Percentiles rank a stretch among this genome's conserved stretches.
Conservation (phyloP, 2,329 filamentous ascomycete genomes). For the Botryosphaeria agaves region DNA sequence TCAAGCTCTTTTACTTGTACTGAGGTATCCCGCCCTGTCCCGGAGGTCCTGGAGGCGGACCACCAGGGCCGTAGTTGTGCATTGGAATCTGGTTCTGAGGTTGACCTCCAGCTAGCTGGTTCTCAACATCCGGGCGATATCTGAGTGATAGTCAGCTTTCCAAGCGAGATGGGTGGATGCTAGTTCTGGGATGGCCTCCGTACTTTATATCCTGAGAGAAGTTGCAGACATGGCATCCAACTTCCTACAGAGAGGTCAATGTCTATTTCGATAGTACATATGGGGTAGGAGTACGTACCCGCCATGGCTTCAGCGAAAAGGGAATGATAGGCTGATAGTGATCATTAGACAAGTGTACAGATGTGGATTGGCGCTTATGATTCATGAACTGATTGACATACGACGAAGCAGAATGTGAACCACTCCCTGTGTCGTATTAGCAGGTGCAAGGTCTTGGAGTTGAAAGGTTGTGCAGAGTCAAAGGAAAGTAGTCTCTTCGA, state of each 20-base stretch:
- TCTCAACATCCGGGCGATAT: slow-evolving; percentile 18
- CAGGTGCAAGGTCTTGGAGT: neutral
- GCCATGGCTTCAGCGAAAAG: slow-evolving; percentile 37
- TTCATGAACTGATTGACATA: slow-evolving; percentile 12
- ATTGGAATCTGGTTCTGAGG: slow-evolving; percentile 2
- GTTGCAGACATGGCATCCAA: slow-evolving; percentile 59
- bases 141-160: slow-evolving; percentile 1
- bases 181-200: neutral
- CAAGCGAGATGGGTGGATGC: neutral
- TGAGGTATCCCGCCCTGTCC: neutral
- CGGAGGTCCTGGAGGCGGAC: neutral
- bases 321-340: slow-evolving; percentile 49
- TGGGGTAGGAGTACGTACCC: slow-evolving; percentile 2
- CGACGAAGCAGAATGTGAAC: slow-evolving; percentile 68
- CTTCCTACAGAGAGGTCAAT: slow-evolving; percentile 30
- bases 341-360: no score
- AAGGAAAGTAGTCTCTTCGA: no score
- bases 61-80: slow-evolving; percentile 2
- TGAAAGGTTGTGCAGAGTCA: no score
- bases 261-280: neutral
- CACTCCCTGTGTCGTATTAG: slow-evolving; percentile 28
- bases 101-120: slow-evolving; percentile 7
- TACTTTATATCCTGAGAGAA: slow-evolving; percentile 45
- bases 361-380: no score
- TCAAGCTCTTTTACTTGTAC: neutral